These are phyloP conservation scores for Kappamyces sp. DNA, from an alignment of 192 early-diverging fungal species.

Conservation along the genomic window DNA sequence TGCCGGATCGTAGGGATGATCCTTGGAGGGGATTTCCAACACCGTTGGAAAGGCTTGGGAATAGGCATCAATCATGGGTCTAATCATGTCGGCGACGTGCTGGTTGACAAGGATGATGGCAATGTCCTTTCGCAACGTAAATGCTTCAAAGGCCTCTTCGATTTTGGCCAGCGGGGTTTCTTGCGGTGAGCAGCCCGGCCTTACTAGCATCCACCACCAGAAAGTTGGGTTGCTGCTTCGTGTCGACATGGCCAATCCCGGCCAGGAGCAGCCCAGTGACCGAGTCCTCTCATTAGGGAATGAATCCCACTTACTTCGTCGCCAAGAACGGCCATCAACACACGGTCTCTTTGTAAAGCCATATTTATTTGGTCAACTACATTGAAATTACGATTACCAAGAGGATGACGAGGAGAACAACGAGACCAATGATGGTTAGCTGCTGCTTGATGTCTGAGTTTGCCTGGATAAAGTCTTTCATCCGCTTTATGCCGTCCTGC, in stretches of 20 bases:
- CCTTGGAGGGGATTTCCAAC: slow-evolving; percentile 98
- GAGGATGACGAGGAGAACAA: slow-evolving; percentile 39
- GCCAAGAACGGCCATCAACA: slow-evolving; percentile 47
- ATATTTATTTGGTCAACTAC: background rate
- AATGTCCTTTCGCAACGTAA: slow-evolving; percentile 90
- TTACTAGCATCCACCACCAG: slow-evolving; percentile 90
- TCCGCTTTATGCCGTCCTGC: slow-evolving; percentile 38
- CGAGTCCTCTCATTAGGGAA: slow-evolving; percentile 25
- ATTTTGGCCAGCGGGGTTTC: slow-evolving; percentile 49
- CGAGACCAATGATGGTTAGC: slow-evolving; percentile 37
- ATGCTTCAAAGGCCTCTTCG: slow-evolving; percentile 69
- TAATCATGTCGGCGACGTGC: slow-evolving; percentile 91
- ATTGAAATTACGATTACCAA: slow-evolving; percentile 29
- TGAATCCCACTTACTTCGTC: slow-evolving; percentile 35
- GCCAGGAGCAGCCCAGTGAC: slow-evolving; percentile 97
- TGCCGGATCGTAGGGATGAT: slow-evolving; percentile 90
- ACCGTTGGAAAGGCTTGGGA: slow-evolving; percentile 91
- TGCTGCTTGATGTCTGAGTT: slow-evolving; percentile 48
- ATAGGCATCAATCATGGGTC: slow-evolving; percentile 84
- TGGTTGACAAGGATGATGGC: slow-evolving; percentile 98
- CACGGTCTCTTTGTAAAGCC: slow-evolving; percentile 37
- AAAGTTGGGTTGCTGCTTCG: slow-evolving; percentile 91
- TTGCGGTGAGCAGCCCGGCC: slow-evolving; percentile 15
- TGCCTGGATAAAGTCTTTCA: slow-evolving; percentile 48
- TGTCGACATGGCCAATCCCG: slow-evolving; percentile 91